Evolutionary conservation across 2,329 filamentous ascomycete species (phyloP), one percentile per base, ranked within the genome.

Genomic region (Pseudogymnoascus sp.): DNA sequence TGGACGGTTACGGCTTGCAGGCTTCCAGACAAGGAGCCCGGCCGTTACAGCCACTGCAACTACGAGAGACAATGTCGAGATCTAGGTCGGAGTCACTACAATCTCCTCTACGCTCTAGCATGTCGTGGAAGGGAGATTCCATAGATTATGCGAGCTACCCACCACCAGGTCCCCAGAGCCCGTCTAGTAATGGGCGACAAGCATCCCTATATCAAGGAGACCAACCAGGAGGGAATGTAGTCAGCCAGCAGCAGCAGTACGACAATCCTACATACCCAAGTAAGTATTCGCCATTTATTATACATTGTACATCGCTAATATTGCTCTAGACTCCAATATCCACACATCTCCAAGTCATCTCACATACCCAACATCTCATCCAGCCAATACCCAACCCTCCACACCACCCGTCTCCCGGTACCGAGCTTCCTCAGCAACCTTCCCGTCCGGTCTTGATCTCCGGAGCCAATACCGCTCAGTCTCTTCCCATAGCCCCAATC

Each of bases 101-200:
- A 65, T 86, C 84, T 13, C 83, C 84, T 2, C 74, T 87, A 54
- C 78, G 84, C 37, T 79, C 84, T 8, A 84, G 81, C 70, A 84
- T 86, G 81, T 82, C 83, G 11, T 87, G 85, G 85, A 86, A 86
- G 72, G 81, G 82, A 13, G 82, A 84, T 66, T 77, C 81, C 1
- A 79, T 86, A 64, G 83, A 85, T 69, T 87, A 85, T 71, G 69
- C 64, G 23, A 79, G 77, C 10, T 85, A 84, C 69, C 77, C 80
- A 62, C 51, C 51, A 57, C 76, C 75, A 14, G 75, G 76, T 7
- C 78, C 77, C 64, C 71, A 74, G 6, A 84, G 80, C 69, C 79
- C 83, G 3, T 77, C 76, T 61, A 74, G 81, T 37, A 75, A 75
- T 48, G 77, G 78, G 43, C 76, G 82, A 61, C 80, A 82, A 37